Conservation (phyloP, 1,284 basidiomycete species). For the Hemileia vastatrix region DNA sequence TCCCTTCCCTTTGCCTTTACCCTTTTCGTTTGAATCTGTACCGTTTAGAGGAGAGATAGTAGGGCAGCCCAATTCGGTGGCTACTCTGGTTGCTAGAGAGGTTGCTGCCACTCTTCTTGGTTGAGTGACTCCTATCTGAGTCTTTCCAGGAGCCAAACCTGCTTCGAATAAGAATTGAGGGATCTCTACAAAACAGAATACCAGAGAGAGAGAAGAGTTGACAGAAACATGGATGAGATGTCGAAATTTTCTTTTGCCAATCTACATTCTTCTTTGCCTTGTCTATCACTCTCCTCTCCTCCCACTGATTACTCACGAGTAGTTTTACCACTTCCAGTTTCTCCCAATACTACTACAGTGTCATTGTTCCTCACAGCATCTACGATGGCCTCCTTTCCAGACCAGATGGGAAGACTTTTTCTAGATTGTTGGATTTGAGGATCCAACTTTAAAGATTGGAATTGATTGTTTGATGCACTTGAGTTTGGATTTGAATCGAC, state of each 20-base stretch:
- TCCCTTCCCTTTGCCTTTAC: not conserved
- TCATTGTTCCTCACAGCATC: slow-evolving; percentile 49
- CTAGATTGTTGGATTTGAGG: no score
- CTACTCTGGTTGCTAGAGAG: slow-evolving; percentile 44
- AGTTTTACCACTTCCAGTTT: slow-evolving; percentile 42
- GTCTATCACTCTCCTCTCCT: no score
- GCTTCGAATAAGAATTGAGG: slow-evolving; percentile 87
- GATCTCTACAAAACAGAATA: slow-evolving; percentile 50
- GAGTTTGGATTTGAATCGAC: no score
- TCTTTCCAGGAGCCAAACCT: slow-evolving; percentile 46
- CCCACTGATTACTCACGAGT: no score
- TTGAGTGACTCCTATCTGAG: slow-evolving; percentile 43
- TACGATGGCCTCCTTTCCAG: slow-evolving; percentile 58
- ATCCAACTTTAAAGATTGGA: no score
- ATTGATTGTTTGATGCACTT: no score
- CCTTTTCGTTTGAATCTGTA: slow-evolving; percentile 2
- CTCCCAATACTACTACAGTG: slow-evolving; percentile 40
- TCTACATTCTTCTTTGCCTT: no score
- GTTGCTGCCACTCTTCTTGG: slow-evolving; percentile 41
- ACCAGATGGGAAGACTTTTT: slow-evolving; percentile 64
- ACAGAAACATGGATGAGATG: not conserved
- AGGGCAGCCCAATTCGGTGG: slow-evolving; percentile 44
- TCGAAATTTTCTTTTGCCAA: no score
- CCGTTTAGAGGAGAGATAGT: slow-evolving; percentile 45
- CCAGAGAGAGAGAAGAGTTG: not conserved